Evolutionary conservation across 179 eudicot genomes (phyloP), one percentile per base, ranked within the genome.

Genomic region (Drosera spatulata): DNA sequence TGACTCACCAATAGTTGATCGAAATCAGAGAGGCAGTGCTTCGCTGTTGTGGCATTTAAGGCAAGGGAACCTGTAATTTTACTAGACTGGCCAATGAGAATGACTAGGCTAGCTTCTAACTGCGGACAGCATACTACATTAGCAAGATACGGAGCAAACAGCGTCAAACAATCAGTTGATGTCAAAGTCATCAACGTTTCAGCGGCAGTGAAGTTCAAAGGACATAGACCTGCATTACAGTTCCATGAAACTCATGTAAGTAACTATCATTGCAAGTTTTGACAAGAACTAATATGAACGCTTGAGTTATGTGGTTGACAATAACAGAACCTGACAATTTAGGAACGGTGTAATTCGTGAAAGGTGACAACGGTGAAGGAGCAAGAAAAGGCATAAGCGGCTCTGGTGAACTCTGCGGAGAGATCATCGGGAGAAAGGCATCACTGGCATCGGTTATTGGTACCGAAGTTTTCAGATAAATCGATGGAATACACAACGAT

Each of bases 61-160:
- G 93, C 81, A 52, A 91, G 96, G 61, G 61, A 56, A 38, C 65
- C 66, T 3, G 87, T 82, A 12, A 68, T 12, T 73, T 78, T 93
- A 68, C 99, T 89, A 39, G 88, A 89, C 59, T 89, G 97, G 48
- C 99, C 99, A 47, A 86, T 64, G 38, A 93, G 93, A 68, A 89
- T 70, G 8, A 72, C 79, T 57, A 93, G 69, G 37, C 86, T 89
- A 66, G 97, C 86, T 58, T 89, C 93, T 64, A 93, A 71, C 66
- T 93, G 97, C 2, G 99, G 99, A 70, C 99, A 93, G 63, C 99
- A 93, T 53, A 93, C 77, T 37, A 89, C 96, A 67, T 93, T 89
- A n/a, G 97, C 99, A 7, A 93, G 73, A 61, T 65, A 72, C 50
- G 86, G 85, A 2, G 95, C 97, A 58, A 89, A 79, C 13, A 71